Conservation (phyloP, 106 monocot species). For the Dioscorea dumetorum region DNA sequence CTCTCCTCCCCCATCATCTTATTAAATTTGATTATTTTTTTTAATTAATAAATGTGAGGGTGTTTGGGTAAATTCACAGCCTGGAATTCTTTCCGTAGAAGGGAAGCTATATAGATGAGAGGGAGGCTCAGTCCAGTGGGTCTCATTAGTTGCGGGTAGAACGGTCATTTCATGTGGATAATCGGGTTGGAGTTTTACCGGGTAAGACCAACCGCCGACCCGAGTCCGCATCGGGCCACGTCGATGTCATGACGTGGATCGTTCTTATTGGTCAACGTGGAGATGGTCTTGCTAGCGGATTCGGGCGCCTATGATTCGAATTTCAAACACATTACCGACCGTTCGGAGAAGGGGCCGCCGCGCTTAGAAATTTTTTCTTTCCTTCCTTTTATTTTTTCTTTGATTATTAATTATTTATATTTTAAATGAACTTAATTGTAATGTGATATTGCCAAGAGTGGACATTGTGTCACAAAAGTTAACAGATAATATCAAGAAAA, state of each 20-base stretch:
- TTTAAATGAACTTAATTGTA: no score
- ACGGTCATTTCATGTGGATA: background rate
- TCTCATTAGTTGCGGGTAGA: background rate
- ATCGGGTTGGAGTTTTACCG: no score
- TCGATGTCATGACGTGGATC: background rate
- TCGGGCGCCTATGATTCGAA: no score
- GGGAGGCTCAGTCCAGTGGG: background rate
- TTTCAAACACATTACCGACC: no score
- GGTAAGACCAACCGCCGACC: background rate
- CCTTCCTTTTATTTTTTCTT: no score
- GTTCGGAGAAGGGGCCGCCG: no score
- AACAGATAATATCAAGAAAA: no score
- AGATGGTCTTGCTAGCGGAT: no score
- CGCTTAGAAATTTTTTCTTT: no score
- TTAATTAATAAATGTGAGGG: background rate
- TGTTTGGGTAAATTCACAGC: background rate
- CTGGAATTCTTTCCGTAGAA: conserved; percentile 1
- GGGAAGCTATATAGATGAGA: conserved; percentile 1
- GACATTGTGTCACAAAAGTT: no score
- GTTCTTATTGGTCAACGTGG: background rate
- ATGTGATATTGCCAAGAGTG: no score
- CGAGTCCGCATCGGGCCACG: background rate
- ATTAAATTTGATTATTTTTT: background rate
- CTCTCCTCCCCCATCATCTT: background rate
- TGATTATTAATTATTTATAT: no score